Evolutionary conservation across 495 filamentous ascomycete genomes (phyloP).

Genomic region (Penicillium simplicissimum): DNA sequence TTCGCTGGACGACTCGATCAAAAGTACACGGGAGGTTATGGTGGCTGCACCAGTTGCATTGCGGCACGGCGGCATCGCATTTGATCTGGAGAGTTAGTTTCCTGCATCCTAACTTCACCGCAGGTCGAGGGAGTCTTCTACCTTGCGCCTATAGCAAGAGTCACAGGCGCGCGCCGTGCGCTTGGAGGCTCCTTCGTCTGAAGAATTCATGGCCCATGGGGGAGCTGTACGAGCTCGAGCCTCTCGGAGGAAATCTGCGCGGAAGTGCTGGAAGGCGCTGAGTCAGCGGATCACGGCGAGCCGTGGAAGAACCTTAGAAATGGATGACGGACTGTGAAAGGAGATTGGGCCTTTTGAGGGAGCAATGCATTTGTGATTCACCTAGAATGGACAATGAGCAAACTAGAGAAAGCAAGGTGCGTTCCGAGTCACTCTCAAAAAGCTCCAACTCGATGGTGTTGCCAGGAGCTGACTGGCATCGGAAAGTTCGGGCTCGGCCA

Average conservation of each 20-base stretch:
- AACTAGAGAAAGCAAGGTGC: no score
- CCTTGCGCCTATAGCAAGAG: constrained; percentile 53
- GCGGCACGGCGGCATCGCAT: constrained; percentile 46
- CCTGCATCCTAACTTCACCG: background rate
- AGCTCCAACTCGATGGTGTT: no score
- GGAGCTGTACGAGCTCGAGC: background rate
- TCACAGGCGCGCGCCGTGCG: constrained; percentile 50
- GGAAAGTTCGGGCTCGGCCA: no score
- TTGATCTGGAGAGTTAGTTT: constrained; percentile 42
- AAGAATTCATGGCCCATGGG: constrained; percentile 25
- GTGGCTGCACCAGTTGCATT: constrained; percentile 57
- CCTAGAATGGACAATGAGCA: no score
- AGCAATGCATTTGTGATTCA: no score
- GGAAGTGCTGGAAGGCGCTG: constrained; percentile 9
- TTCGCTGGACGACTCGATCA: constrained; percentile 38
- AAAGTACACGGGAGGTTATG: constrained; percentile 53
- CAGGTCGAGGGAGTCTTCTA: constrained; percentile 7
- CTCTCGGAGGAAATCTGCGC: constrained; percentile 7
- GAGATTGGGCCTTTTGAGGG: no score
- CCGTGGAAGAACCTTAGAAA: background rate
- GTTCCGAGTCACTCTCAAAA: no score
- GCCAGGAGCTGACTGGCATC: no score
- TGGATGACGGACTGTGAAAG: no score
- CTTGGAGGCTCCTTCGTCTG: constrained; percentile 21
- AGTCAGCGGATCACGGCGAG: constrained; percentile 17